phyloP scores from a whole-genome alignment of 1,284 basidiomycete genomes.

The Cutaneotrichosporon curvatum region DNA sequence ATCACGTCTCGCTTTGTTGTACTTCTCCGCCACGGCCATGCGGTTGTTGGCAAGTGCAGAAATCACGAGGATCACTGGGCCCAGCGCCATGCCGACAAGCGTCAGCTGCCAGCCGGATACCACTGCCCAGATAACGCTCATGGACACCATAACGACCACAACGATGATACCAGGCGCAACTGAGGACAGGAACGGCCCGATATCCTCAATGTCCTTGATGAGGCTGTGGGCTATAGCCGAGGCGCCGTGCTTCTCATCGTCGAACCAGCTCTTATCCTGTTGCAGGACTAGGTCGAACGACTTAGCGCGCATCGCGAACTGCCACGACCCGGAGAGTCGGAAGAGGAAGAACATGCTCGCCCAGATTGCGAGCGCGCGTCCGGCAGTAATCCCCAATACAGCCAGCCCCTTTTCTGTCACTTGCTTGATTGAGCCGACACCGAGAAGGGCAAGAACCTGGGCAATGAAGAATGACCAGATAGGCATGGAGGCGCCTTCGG shows the following conservation, averaged over 20 bases:
- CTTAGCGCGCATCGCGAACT: conserved; percentile 57
- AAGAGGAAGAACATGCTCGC: conserved; percentile 73
- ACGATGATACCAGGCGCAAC: conserved; percentile 67
- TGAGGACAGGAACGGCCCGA: conserved; percentile 66
- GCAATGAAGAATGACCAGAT: conserved; percentile 86
- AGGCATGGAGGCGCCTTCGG: conserved; percentile 76
- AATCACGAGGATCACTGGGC: conserved; percentile 69
- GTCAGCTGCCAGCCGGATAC: conserved; percentile 87
- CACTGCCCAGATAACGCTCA: conserved; percentile 84
- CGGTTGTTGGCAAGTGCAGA: conserved; percentile 57
- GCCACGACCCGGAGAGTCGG: conserved; percentile 66
- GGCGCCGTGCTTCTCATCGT: conserved; percentile 59
- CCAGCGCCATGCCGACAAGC: conserved; percentile 78
- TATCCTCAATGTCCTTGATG: conserved; percentile 88
- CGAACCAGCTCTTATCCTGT: conserved; percentile 91
- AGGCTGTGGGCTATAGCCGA: conserved; percentile 67
- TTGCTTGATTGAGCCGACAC: conserved; percentile 59
- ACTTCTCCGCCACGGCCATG: conserved; percentile 55
- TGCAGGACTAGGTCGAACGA: conserved; percentile 60
- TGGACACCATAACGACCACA: conserved; percentile 68
- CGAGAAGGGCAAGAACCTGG: conserved; percentile 69
- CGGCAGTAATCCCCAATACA: conserved; percentile 61
- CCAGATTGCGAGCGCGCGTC: conserved; percentile 67
- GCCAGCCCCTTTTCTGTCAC: conserved; percentile 53
- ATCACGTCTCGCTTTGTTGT: conserved; percentile 78